Base-by-base conservation (phyloP, 352 stramenopile species). In the Phytophthora foliorum region DNA sequence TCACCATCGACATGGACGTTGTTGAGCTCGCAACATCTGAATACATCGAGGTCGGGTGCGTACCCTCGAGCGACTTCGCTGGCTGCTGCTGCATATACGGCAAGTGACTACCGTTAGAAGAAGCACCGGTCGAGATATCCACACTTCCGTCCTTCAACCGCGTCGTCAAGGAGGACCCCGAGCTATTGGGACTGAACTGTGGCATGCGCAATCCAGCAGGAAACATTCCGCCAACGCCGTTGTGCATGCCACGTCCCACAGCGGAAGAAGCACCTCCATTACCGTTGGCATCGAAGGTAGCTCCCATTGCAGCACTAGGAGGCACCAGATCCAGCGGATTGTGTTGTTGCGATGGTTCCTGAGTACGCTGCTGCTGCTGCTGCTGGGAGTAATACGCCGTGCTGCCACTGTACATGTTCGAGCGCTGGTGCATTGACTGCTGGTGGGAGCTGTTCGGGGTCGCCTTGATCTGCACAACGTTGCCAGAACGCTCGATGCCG, bases 391-490 rank as follows among this genome's bases (percentile, higher is more conserved):
- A 80, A 55, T 80, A 82, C 14, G 63, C 24, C 22, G 63, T 22
- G 7, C 44, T 39, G 6, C 63, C 55, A 19, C 66, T 46, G 45
- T 77, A 80, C 68, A 80, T 65, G 21, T 63, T 70, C 17, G 75
- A 60, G 24, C 65, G 69, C 22, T 78, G 69, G 32, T 79, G 76
- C 57, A 78, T 74, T 8, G 72, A 27, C 29, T 85, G 77, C 36
- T 86, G 42, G 42, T 49, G 78, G 19, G 70, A 69, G 31, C 32
- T 76, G 66, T 48, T 70, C 4, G 57, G 39, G 9, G 61, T 71
- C n/a, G 72, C 57, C 69, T 83, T 83, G 36, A 83, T 68, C 65
- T 80, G 75, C 53, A 83, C 71, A 34, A 83, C 63, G 22, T 80
- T 80, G 16, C 74, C 75, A 60, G 67, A 62, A 36, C 75, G 75